Conservation (phyloP, 108 stramenopile genomes). For the Nitzschia inconspicua region DNA sequence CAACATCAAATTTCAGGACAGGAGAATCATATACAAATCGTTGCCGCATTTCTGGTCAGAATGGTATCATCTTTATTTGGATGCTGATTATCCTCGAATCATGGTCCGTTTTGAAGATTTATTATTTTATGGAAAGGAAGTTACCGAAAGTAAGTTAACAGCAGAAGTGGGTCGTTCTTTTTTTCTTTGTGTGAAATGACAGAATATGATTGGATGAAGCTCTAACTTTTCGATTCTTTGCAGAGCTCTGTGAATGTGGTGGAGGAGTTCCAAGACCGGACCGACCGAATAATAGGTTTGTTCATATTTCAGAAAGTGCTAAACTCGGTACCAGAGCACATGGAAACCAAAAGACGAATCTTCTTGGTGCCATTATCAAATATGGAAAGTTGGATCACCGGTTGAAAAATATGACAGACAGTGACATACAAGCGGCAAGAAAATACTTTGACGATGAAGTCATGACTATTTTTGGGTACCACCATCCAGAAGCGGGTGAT, state of each 20-base stretch:
- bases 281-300: conserved; percentile 1
- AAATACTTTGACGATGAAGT: conserved; percentile 10
- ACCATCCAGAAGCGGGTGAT: conserved; percentile 14
- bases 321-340: conserved; percentile 13
- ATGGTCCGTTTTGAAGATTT: conserved; percentile 75
- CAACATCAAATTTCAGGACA: neutral
- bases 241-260: conserved; percentile 19
- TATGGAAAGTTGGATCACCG: conserved; percentile 9
- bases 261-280: conserved; percentile 12
- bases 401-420: neutral
- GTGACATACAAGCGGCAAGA: conserved; percentile 1
- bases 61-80: conserved; percentile 53
- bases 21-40: too few species aligned
- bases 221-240: too few species aligned
- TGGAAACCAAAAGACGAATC: conserved; percentile 10
- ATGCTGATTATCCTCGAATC: conserved; percentile 49
- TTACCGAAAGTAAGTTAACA: too few species aligned
- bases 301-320: conserved; percentile 13
- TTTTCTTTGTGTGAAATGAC: too few species aligned
- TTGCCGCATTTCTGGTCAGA: conserved; percentile 57
- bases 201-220: too few species aligned
- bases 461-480: conserved; percentile 12
- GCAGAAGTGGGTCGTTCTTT: too few species aligned
- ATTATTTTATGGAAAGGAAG: conserved; percentile 18
- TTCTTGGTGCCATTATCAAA: conserved; percentile 18